Base-by-base conservation (phyloP, 2,329 filamentous ascomycete species). In the Penicillium sp. region DNA sequence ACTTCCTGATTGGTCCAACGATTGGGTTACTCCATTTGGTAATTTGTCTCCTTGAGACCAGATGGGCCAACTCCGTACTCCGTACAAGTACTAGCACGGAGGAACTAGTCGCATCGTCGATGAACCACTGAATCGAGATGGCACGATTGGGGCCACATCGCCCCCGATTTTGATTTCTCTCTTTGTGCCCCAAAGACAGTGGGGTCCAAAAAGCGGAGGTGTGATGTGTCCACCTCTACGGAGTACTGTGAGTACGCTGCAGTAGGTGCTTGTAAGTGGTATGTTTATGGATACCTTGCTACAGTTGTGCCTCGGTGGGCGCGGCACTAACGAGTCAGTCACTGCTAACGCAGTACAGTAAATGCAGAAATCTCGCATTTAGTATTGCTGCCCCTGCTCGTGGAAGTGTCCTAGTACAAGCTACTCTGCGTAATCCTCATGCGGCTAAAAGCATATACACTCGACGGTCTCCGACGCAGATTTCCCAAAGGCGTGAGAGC, bases 171-270 rank as follows among this genome's bases (percentile, higher is more conserved):
- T 27, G 24, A 27, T 27, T 27, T 27, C 24, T 27, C 24, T 6
- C 24, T 27, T 27, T 27, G 24, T 27, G 24, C 18, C 18, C 18
- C 8, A 27, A 27, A 27, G n/a, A 7, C 13, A 14, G 27, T 50
- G 46, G 42, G 56, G 54, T 49, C 56, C 49, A 50, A 48, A 9
- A 14, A 53, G 49, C 32, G 56, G 56, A 54, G 24, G n/a, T 39
- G 34, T 42, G 22, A 29, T 38, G 43, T 49, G 45, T 42, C 21
- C 29, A 24, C 18, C 22, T 50, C 39, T n/a, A 16, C n/a, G n/a
- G n/a, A n/a, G n/a, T n/a, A n/a, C 29, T 32, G 13, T 46, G n/a
- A 5, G 13, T 50, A n/a, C 13, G 13, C 34, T 36, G 34, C 34
- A 36, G 13, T 7, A n/a, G 13, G n/a, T n/a, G 9, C 45, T 44